Evolutionary conservation across 2,329 filamentous ascomycete genomes (phyloP).

Genomic region (Pseudogymnoascus sp.): DNA sequence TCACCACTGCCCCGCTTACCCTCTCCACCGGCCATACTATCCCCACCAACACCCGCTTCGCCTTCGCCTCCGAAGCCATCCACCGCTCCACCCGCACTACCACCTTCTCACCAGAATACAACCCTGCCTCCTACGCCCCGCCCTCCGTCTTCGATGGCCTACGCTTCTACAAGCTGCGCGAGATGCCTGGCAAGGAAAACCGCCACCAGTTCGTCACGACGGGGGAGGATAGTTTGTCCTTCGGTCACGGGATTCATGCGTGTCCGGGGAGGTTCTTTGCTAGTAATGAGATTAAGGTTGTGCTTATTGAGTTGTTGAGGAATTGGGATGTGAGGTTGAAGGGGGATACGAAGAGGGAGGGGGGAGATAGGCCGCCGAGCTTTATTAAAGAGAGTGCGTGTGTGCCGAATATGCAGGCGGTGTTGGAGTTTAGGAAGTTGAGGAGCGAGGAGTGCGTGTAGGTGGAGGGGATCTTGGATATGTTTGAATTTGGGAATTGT

Average conservation of each 20-base stretch:
- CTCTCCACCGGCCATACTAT: slow-evolving; percentile 34
- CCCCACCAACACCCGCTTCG: slow-evolving; percentile 28
- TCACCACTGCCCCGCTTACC: slow-evolving; percentile 22
- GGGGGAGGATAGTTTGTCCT: slow-evolving; percentile 30
- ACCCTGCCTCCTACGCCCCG: slow-evolving; percentile 16
- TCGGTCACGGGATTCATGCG: slow-evolving; percentile 39
- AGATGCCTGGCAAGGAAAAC: slow-evolving; percentile 24
- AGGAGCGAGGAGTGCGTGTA: not conserved
- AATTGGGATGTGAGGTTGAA: slow-evolving; percentile 38
- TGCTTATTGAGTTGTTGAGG: slow-evolving; percentile 30
- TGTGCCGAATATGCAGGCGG: slow-evolving; percentile 17
- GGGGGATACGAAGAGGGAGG: slow-evolving; percentile 75
- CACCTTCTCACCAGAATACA: slow-evolving; percentile 25
- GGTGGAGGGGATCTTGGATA: not conserved
- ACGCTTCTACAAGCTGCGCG: slow-evolving; percentile 23
- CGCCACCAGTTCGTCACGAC: slow-evolving; percentile 35
- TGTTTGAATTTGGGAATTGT: not conserved
- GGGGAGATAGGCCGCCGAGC: slow-evolving; percentile 66
- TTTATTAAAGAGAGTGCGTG: slow-evolving; percentile 1
- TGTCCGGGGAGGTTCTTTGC: slow-evolving; percentile 40
- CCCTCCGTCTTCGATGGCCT: slow-evolving; percentile 23
- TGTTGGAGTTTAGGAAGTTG: slow-evolving; percentile 21
- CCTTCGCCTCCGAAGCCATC: slow-evolving; percentile 29
- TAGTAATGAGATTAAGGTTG: slow-evolving; percentile 36
- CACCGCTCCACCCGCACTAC: slow-evolving; percentile 23